phyloP scores from a whole-genome alignment of 495 filamentous ascomycete genomes.

The Xylaria cubensis region DNA sequence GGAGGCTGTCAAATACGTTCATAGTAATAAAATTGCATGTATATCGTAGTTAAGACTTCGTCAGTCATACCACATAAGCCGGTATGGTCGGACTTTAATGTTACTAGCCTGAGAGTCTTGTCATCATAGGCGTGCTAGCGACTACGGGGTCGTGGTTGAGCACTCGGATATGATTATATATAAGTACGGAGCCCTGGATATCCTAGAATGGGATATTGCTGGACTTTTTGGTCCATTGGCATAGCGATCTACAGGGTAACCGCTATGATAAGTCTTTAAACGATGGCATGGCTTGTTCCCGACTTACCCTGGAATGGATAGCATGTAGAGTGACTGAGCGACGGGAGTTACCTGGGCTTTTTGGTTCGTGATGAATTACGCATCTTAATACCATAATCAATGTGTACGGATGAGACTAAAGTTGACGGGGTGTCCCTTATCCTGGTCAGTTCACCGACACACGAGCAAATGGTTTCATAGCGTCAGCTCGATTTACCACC shows the following conservation, averaged over 20 bases:
- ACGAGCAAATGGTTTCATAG: background rate
- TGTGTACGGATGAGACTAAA: background rate
- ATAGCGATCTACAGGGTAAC: no score
- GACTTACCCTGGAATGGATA: background rate
- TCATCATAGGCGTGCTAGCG: no score
- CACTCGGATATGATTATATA: no score
- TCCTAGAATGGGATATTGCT: no score
- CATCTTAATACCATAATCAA: background rate
- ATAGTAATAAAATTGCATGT: background rate
- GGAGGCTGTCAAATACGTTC: background rate
- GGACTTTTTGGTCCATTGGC: no score
- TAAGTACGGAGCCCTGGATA: no score
- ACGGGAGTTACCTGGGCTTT: background rate
- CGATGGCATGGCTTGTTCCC: background rate
- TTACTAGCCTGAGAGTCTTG: background rate
- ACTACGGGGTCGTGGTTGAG: no score
- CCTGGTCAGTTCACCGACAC: background rate
- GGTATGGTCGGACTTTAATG: background rate
- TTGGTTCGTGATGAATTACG: background rate
- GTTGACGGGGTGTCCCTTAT: background rate
- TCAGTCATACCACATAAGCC: background rate
- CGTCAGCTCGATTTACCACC: background rate
- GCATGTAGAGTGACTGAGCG: background rate
- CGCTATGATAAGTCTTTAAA: no score
- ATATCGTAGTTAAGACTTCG: background rate